Evolutionary conservation across 805 yeast species (phyloP).

Genomic region (Starmerella bombicola): DNA sequence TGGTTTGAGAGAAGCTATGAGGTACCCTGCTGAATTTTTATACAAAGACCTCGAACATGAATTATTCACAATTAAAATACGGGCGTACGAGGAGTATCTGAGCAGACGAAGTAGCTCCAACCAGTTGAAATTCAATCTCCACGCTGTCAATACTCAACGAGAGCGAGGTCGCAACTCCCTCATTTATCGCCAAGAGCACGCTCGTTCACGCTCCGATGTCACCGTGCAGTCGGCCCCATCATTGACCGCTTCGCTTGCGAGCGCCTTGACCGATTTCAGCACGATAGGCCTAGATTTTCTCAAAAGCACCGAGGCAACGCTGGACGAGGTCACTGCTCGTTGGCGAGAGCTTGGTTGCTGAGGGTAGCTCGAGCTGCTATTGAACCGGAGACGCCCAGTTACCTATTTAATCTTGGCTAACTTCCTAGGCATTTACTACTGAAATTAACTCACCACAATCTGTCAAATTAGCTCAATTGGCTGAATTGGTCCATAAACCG

Average conservation of each 20-base stretch:
- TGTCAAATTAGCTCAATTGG: too few species aligned
- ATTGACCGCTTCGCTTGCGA: not conserved
- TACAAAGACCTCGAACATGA: not conserved
- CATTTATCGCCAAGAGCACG: too few species aligned
- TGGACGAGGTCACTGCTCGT: not conserved
- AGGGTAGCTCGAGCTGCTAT: too few species aligned
- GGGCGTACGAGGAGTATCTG: not conserved
- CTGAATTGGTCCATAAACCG: too few species aligned
- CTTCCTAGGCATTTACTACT: too few species aligned
- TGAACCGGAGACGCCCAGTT: too few species aligned
- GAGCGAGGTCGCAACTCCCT: too few species aligned
- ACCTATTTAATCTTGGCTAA: too few species aligned
- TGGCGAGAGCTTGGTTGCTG: not conserved
- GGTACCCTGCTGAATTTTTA: not conserved
- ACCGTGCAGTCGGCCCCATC: not conserved
- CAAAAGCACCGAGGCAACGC: not conserved
- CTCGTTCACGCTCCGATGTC: not conserved
- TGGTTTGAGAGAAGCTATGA: not conserved
- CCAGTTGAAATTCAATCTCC: too few species aligned
- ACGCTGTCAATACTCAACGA: too few species aligned
- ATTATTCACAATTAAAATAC: not conserved
- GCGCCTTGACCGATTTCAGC: not conserved
- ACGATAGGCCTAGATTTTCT: not conserved
- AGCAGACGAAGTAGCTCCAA: not conserved
- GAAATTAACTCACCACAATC: too few species aligned